These are phyloP conservation scores for Auriscalpium vulgare DNA, from an alignment of 768 basidiomycete genomes.

Conservation along the genomic window DNA sequence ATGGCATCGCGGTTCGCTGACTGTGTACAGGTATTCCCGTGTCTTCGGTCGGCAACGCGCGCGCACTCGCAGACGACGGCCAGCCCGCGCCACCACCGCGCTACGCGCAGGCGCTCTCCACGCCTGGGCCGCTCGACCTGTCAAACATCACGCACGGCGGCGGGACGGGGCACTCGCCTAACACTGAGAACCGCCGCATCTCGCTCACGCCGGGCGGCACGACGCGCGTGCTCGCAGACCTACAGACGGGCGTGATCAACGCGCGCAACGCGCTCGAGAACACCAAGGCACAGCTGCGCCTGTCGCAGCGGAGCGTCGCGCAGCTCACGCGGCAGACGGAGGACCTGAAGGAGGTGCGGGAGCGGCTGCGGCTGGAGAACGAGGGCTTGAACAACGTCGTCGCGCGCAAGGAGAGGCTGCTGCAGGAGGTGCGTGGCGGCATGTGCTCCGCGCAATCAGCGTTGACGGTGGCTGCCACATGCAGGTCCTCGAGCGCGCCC, in stretches of 20 bases:
- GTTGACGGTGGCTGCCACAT: background rate
- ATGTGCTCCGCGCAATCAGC: background rate
- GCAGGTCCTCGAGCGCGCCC: slow-evolving; percentile 74
- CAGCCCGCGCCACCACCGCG: slow-evolving; percentile 23
- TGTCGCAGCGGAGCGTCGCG: slow-evolving; percentile 78
- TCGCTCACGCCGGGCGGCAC: slow-evolving; percentile 72
- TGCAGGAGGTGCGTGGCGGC: slow-evolving; percentile 63
- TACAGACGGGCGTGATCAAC: slow-evolving; percentile 76
- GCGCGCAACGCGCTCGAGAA: slow-evolving; percentile 80
- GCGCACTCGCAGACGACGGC: slow-evolving; percentile 73
- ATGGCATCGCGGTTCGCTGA: background rate
- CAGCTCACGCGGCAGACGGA: slow-evolving; percentile 81
- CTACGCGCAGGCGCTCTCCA: slow-evolving; percentile 20
- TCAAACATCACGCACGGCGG: slow-evolving; percentile 34
- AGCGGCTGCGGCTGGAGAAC: slow-evolving; percentile 76
- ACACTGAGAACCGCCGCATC: slow-evolving; percentile 35
- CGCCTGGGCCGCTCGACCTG: slow-evolving; percentile 25
- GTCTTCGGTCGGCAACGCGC: slow-evolving; percentile 51
- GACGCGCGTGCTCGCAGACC: slow-evolving; percentile 80
- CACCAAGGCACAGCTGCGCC: slow-evolving; percentile 71
- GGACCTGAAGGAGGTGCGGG: slow-evolving; percentile 81
- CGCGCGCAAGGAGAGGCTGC: slow-evolving; percentile 74
- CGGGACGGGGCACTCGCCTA: slow-evolving; percentile 22
- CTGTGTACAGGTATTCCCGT: slow-evolving; percentile 42
- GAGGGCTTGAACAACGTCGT: slow-evolving; percentile 86